Base-by-base conservation (phyloP, 495 filamentous ascomycete genomes). In the Thozetella sp. region DNA sequence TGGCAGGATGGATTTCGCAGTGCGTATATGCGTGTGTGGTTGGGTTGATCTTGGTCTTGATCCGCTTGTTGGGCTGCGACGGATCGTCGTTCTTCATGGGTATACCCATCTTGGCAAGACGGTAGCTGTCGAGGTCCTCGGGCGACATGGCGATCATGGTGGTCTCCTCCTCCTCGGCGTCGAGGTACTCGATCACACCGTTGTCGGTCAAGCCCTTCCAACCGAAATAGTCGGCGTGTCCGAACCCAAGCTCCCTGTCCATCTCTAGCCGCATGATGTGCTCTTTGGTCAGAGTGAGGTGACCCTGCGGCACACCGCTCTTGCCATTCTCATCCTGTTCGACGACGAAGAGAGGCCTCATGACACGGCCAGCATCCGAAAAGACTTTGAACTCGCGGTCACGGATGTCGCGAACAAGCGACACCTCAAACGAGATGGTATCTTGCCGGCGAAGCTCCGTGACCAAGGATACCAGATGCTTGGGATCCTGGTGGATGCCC, bases 131-230 rank as follows among this genome's bases (percentile, higher is more conserved):
- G 27, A 99, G 80, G 68, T 99, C 95, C 64, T 98, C 93, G 0
- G 95, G 95, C 0, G 93, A 93, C 95, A 99, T 98, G 68, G 93
- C 89, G 64, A 99, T 99, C 96, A 98, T 99, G 51, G 93, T 88
- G 0, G 92, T 93, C 74, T 99, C 96, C 64, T 99, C 95, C 73
- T 99, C 95, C 67, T 99, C 96, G 0, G 96, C 95, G 72, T 99
- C 95, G 2, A 99, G 86, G 65, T 94, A 97, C 67, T 99, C 95
- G 24, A 99, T 89, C 1, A 89, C 90, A 64, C 95, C 95, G 10
- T 82, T 83, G 46, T 86, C 82, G 20, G 96, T 81, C 25, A 99
- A 76, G 1, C 91, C 92, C 58, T 92, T 81, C 93, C 95, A 99
- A 62, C 93, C 94, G 63, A 89, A 94, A 53, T 86, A 87, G 13